Percentiles rank a stretch among this genome's conserved stretches.
Evolutionary conservation across 805 yeast genomes (phyloP).

Genomic region (Yamadazyma tumulicola): DNA sequence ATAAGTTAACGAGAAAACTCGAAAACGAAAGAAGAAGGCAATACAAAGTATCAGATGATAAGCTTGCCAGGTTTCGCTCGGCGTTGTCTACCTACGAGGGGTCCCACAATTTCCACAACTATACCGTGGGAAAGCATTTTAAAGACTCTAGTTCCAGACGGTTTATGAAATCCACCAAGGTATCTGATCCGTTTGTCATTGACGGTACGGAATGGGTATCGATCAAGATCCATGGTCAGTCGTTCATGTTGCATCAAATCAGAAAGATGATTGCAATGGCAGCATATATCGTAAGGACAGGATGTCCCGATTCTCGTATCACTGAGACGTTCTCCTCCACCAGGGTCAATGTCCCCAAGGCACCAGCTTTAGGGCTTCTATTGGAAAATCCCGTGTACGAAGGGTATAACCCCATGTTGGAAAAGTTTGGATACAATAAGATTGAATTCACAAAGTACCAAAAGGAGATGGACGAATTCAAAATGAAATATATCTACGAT

Average conservation of each 20-base stretch:
- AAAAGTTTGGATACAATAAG: conserved; percentile 72
- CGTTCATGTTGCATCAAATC: conserved; percentile 97
- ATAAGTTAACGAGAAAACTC: conserved; percentile 50
- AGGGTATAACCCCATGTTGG: conserved; percentile 68
- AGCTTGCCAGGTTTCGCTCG: conserved; percentile 59
- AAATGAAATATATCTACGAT: conserved; percentile 84
- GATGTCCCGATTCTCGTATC: conserved; percentile 76
- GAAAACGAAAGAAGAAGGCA: conserved; percentile 67
- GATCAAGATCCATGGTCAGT: conserved; percentile 95
- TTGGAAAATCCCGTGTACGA: conserved; percentile 92
- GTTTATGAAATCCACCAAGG: conserved; percentile 74
- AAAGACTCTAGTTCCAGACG: conserved; percentile 84
- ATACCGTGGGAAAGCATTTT: conserved; percentile 75
- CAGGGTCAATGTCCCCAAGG: conserved; percentile 90
- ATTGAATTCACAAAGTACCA: conserved; percentile 66
- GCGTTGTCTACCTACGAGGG: conserved; percentile 77
- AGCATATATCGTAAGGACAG: conserved; percentile 76
- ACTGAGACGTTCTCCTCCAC: conserved; percentile 69
- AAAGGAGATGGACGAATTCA: conserved; percentile 77
- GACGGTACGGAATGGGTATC: conserved; percentile 96
- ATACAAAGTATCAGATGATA: conserved; percentile 61
- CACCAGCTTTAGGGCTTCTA: conserved; percentile 90
- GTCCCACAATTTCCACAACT: conserved; percentile 88
- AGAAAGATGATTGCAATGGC: conserved; percentile 98
- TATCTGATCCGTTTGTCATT: conserved; percentile 85